phyloP scores from a whole-genome alignment of 2,329 filamentous ascomycete species.

The Aspergillus glaucus region DNA sequence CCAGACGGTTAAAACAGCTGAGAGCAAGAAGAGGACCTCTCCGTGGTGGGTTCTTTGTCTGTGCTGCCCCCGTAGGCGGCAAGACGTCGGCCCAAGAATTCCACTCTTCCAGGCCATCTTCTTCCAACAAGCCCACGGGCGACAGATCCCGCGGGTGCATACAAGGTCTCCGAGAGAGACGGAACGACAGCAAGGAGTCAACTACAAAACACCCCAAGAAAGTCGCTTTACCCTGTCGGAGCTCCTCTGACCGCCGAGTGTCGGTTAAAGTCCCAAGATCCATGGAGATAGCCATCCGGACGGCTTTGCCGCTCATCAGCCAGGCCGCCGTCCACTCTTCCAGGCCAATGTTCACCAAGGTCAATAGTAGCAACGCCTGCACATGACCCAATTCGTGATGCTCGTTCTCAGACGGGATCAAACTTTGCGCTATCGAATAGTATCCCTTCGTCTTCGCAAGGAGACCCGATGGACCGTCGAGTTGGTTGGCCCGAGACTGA shows the following conservation, averaged over 20 bases:
- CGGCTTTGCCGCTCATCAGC: slow-evolving; percentile 48
- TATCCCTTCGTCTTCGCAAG: slow-evolving; percentile 26
- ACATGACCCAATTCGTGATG: slow-evolving; percentile 38
- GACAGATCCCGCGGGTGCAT: slow-evolving; percentile 44
- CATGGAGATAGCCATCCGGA: slow-evolving; percentile 41
- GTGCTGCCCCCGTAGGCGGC: slow-evolving; percentile 24
- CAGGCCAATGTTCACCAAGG: slow-evolving; percentile 45
- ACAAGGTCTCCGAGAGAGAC: slow-evolving; percentile 41
- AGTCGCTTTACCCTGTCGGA: slow-evolving; percentile 36
- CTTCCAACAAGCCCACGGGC: slow-evolving; percentile 48
- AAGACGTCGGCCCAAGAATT: slow-evolving; percentile 58
- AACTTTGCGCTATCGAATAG: slow-evolving; percentile 28
- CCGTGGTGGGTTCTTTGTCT: slow-evolving; percentile 23
- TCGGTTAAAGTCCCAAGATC: slow-evolving; percentile 24
- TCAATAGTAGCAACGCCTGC: slow-evolving; percentile 40
- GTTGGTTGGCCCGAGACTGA: slow-evolving; percentile 19
- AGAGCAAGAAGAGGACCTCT: slow-evolving; percentile 39
- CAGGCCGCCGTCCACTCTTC: slow-evolving; percentile 47
- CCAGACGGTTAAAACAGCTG: slow-evolving; percentile 50
- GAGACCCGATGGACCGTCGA: slow-evolving; percentile 10
- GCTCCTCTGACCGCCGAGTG: slow-evolving; percentile 24
- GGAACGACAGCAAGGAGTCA: slow-evolving; percentile 47
- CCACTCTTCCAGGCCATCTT: slow-evolving; percentile 68
- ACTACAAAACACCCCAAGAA: slow-evolving; percentile 50
- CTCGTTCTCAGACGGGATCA: slow-evolving; percentile 36